Conservation (phyloP, 1,284 basidiomycete genomes). For the Ceratorhiza oryzae-sativae region DNA sequence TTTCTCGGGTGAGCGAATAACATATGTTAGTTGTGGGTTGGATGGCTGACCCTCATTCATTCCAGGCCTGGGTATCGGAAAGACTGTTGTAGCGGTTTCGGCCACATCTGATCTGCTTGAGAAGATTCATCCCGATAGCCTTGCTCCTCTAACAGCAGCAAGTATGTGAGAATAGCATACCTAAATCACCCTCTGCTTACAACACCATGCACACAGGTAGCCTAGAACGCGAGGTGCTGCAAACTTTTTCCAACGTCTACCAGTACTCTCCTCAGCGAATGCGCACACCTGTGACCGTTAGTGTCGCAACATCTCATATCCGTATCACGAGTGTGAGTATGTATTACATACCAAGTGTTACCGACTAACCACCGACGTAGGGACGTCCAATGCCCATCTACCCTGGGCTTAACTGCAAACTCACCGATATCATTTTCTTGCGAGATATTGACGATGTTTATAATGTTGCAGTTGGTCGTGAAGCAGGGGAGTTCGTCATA, state of each 20-base stretch:
- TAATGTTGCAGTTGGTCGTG: constrained; percentile 74
- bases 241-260: constrained; percentile 42
- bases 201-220: constrained; percentile 17
- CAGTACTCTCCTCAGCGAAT: constrained; percentile 41
- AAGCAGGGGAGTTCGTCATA: constrained; percentile 82
- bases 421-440: constrained; percentile 79
- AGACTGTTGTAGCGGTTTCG: constrained; percentile 63
- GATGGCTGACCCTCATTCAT: constrained; percentile 22
- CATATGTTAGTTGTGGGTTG: not conserved
- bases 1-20: constrained; percentile 64
- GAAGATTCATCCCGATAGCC: constrained; percentile 59
- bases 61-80: constrained; percentile 64
- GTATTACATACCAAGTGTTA: not conserved
- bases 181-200: not conserved
- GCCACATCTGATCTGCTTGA: constrained; percentile 65
- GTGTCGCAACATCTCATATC: constrained; percentile 68
- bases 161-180: constrained; percentile 54
- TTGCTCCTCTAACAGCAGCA: constrained; percentile 62
- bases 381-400: constrained; percentile 67
- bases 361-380: constrained; percentile 7
- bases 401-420: constrained; percentile 68
- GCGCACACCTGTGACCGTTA: constrained; percentile 67
- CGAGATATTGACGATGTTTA: constrained; percentile 85
- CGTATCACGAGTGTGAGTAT: constrained; percentile 68
- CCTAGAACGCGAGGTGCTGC: constrained; percentile 41